phyloP scores from a whole-genome alignment of 768 basidiomycete genomes.

The Astraeus odoratus region DNA sequence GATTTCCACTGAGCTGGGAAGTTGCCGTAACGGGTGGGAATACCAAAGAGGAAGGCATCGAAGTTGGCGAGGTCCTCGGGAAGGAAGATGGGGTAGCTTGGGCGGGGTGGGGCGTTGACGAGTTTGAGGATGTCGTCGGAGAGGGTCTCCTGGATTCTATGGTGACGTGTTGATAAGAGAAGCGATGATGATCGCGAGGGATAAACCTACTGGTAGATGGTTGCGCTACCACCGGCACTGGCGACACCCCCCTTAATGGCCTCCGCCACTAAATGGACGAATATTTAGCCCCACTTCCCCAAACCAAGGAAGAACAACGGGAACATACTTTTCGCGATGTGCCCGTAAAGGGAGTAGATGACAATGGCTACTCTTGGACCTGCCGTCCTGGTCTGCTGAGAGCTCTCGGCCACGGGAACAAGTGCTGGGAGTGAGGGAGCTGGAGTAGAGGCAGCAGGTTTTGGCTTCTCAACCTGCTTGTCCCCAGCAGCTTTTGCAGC shows the following conservation, averaged over 20 bases:
- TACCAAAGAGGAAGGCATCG: slow-evolving; percentile 38
- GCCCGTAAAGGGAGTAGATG: slow-evolving; percentile 47
- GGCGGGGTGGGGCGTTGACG: slow-evolving; percentile 68
- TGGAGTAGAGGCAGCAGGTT: slow-evolving; percentile 1
- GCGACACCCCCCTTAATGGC: slow-evolving; percentile 34
- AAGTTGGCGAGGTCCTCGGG: slow-evolving; percentile 13
- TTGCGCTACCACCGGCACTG: slow-evolving; percentile 35
- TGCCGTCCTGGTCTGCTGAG: too few species aligned
- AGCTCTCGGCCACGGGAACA: neutral
- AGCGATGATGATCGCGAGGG: neutral
- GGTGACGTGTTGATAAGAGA: neutral
- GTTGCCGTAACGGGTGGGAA: slow-evolving; percentile 38
- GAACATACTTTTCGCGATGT: slow-evolving; percentile 38
- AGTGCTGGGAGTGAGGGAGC: slow-evolving; percentile 1
- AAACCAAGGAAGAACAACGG: neutral
- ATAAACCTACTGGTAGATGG: slow-evolving; percentile 39
- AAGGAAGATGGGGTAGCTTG: slow-evolving; percentile 53
- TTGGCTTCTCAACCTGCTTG: slow-evolving; percentile 4
- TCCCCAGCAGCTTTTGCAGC: slow-evolving; percentile 9
- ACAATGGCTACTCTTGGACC: slow-evolving; percentile 37
- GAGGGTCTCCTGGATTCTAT: slow-evolving; percentile 78
- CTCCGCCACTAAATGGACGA: slow-evolving; percentile 24
- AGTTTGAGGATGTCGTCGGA: slow-evolving; percentile 57
- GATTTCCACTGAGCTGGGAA: slow-evolving; percentile 25
- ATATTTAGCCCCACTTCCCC: neutral